phyloP scores from a whole-genome alignment of 768 basidiomycete genomes.

The Russula ochroleuca region DNA sequence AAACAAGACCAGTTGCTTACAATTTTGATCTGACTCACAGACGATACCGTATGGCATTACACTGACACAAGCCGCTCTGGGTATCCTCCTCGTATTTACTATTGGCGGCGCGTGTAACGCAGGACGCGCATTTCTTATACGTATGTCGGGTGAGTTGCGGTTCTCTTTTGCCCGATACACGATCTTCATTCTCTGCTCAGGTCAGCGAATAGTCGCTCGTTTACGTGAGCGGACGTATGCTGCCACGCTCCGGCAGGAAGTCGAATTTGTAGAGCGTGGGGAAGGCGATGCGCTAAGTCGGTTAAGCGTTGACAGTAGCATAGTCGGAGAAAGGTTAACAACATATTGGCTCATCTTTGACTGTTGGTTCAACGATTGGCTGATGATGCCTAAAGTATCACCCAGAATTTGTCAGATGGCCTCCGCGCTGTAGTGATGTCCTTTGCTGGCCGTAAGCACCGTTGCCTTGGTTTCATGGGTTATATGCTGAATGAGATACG shows the following conservation, averaged over 20 bases:
- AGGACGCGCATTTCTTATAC: slow-evolving; percentile 78
- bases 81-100: slow-evolving; percentile 73
- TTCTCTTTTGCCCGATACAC: not conserved
- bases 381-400: slow-evolving; percentile 44
- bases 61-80: slow-evolving; percentile 70
- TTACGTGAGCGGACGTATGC: slow-evolving; percentile 77
- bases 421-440: slow-evolving; percentile 86
- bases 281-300: slow-evolving; percentile 93
- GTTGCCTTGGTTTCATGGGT: not conserved
- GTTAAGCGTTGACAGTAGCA: slow-evolving; percentile 84
- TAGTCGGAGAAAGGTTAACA: slow-evolving; percentile 86
- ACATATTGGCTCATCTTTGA: not conserved
- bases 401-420: slow-evolving; percentile 77
- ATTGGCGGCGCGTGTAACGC: slow-evolving; percentile 87
- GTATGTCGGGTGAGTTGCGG: slow-evolving; percentile 61
- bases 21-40: slow-evolving; percentile 1
- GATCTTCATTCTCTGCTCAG: slow-evolving; percentile 33
- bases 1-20: not conserved
- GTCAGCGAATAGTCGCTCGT: slow-evolving; percentile 88
- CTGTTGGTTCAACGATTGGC: not conserved
- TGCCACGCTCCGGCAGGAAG: slow-evolving; percentile 83
- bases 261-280: slow-evolving; percentile 87
- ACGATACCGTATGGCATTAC: slow-evolving; percentile 74
- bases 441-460: slow-evolving; percentile 77
- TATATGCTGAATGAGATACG: not conserved